Evolutionary conservation across 148 eudicot species (phyloP), one percentile per base, ranked within the genome.

Genomic region (Agrostemma githago): DNA sequence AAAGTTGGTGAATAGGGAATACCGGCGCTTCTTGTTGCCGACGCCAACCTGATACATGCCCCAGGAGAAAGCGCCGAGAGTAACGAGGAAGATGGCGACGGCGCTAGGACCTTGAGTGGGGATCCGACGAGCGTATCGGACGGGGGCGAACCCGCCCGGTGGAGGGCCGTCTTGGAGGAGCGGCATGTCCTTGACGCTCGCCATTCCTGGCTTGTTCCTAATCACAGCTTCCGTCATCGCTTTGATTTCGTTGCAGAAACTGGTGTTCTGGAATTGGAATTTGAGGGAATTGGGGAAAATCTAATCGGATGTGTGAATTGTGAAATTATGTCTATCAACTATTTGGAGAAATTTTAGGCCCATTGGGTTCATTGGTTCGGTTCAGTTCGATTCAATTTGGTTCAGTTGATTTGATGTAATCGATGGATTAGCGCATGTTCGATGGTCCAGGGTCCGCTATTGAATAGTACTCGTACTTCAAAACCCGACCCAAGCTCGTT

Each of bases 11-110:
- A 46, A 63, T 19, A 56, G 63, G 14, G 4, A 16, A n/a, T 77
- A 90, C 98, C 98, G 83, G 72, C 98, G 98, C 82, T 86, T 89
- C 83, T 90, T 90, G 83, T 89, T 93, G 80, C 98, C 98, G 71
- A 79, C 57, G 71, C 98, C 98, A 73, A 93, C 98, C 83, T 93
- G 85, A 76, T 90, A 90, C 96, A 93, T 90, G 62, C 98, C 98
- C 89, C 90, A 93, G 14, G 93, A 79, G 85, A 93, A 93, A 62
- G 75, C 84, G 10, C 94, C 96, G 64, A 90, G 79, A 46, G 98
- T 53, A 5, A 88, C 75, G 66, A 90, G 77, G 73, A 93, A 93
- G 19, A 93, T 93, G 53, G 94, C 98, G 38, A 88, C 83, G 62
- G 98, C 98, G 73, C 96, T 90, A 5, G 98, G 98, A 0, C 98